phyloP scores from a whole-genome alignment of 2,329 filamentous ascomycete genomes.

The Zymoseptoria brevis region DNA sequence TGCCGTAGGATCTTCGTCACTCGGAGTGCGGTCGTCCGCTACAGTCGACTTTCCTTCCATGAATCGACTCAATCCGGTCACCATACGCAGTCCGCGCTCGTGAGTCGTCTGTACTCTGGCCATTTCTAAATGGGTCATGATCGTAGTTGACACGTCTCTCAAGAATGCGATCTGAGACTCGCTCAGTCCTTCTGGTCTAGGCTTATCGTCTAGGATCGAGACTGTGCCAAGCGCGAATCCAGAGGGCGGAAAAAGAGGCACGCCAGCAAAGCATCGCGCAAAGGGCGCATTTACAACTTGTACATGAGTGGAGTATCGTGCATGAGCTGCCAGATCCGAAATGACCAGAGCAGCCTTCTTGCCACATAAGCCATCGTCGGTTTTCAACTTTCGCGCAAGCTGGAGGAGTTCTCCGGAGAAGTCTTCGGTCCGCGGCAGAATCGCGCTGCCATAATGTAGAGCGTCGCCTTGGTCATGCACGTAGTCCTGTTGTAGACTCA shows the following conservation, averaged over 20 bases:
- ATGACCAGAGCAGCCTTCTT: slow-evolving; percentile 26
- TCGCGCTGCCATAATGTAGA: slow-evolving; percentile 27
- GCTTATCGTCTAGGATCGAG: slow-evolving; percentile 50
- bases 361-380: background rate
- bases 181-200: slow-evolving; percentile 42
- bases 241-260: slow-evolving; percentile 52
- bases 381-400: slow-evolving; percentile 2
- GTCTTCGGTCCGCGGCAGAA: slow-evolving; percentile 28
- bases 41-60: slow-evolving; percentile 28
- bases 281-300: slow-evolving; percentile 21
- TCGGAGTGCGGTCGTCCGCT: background rate
- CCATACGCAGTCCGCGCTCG: slow-evolving; percentile 46
- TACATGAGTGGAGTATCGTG: slow-evolving; percentile 16
- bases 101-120: slow-evolving; percentile 46
- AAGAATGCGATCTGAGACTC: slow-evolving; percentile 47
- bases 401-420: slow-evolving; percentile 30
- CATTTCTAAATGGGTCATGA: slow-evolving; percentile 56
- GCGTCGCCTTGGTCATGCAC: slow-evolving; percentile 29
- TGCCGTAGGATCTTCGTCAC: background rate
- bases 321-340: slow-evolving; percentile 18
- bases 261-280: slow-evolving; percentile 47
- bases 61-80: slow-evolving; percentile 45
- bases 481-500: slow-evolving; percentile 29
- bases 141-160: slow-evolving; percentile 47
- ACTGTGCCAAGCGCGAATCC: slow-evolving; percentile 54